phyloP scores from a whole-genome alignment of 257 asterid genomes.

The Ilex aquifolium region DNA sequence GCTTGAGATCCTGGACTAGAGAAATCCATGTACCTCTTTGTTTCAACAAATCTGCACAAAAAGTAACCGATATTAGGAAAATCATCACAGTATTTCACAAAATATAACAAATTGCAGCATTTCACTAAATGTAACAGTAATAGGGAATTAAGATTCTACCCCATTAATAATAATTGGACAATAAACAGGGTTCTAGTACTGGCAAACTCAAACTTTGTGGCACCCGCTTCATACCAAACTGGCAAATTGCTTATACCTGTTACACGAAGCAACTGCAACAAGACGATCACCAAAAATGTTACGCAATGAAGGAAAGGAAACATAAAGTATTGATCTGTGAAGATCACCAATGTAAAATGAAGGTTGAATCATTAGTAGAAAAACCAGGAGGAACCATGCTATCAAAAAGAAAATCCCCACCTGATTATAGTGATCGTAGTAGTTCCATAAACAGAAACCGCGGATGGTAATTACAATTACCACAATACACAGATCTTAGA shows the following conservation, averaged over 20 bases:
- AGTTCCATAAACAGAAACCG: too few species aligned
- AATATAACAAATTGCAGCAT: not conserved
- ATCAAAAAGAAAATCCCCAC: too few species aligned
- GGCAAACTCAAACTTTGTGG: slow-evolving; percentile 67
- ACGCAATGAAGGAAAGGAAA: not conserved
- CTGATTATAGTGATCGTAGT: too few species aligned
- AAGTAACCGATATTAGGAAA: not conserved
- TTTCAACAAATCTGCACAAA: slow-evolving; percentile 64
- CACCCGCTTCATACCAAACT: slow-evolving; percentile 92
- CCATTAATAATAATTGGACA: slow-evolving; percentile 80
- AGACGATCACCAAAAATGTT: slow-evolving; percentile 3
- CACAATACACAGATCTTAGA: too few species aligned
- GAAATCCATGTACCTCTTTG: slow-evolving; percentile 86
- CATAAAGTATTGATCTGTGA: not conserved
- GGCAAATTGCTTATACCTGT: slow-evolving; percentile 70
- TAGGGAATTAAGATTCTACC: slow-evolving; percentile 34
- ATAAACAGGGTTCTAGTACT: slow-evolving; percentile 60
- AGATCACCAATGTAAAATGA: too few species aligned
- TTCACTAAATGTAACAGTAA: too few species aligned
- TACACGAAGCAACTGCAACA: slow-evolving; percentile 61
- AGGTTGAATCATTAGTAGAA: too few species aligned
- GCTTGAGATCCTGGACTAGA: slow-evolving; percentile 82
- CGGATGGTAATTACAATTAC: too few species aligned
- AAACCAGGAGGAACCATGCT: too few species aligned
- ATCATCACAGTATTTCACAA: not conserved